Evolutionary conservation across 1,139 yeast species (phyloP), one percentile per base, ranked within the genome.

Genomic region (Magnusiomyces paraingens): DNA sequence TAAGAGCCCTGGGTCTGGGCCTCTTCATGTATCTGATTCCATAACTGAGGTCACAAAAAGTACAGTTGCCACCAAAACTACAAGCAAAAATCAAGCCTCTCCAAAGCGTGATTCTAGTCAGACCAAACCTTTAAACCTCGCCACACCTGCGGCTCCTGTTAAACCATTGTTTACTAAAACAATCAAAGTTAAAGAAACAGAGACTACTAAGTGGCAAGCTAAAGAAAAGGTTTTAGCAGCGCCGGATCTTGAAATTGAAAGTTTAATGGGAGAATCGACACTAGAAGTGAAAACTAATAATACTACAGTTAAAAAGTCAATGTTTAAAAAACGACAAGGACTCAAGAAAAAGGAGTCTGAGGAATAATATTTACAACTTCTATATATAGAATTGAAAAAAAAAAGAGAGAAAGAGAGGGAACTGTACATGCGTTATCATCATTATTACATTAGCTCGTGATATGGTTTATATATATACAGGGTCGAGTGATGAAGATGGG

Each of bases 1-100:
- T 21, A 54, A 54, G 14, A 36, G 47, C 14, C 41, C 41, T 36
- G n/a, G 50, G 2, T 17, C 50, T 10, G 17, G 12, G 3, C 3
- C 41, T 14, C 14, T 46, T 1, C 4, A 41, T 6, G 14, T 47
- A 17, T 20, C 15, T 17, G 32, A 29, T 4, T n/a, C 44, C 35
- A 17, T 26, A n/a, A 14, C 35, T 21, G 49, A 36, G 15, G 48
- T 22, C 11, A 10, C 44, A 4, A 18, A 20, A 6, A 43, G 11
- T 4, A 32, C 51, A 32, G 47, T 39, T 14, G 43, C 47, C 15
- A 29, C 38, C 21, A 43, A 43, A 21, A 20, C 35, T 26, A 26
- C 32, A 26, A 26, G 32, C 8, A 8, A 8, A 4, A 26, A 26
- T 26, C 32, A 4, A 26, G 8, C 32, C 32, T 26, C 32, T 5